phyloP scores from a whole-genome alignment of 129 eudicot species.

The Lactuca saligna region DNA sequence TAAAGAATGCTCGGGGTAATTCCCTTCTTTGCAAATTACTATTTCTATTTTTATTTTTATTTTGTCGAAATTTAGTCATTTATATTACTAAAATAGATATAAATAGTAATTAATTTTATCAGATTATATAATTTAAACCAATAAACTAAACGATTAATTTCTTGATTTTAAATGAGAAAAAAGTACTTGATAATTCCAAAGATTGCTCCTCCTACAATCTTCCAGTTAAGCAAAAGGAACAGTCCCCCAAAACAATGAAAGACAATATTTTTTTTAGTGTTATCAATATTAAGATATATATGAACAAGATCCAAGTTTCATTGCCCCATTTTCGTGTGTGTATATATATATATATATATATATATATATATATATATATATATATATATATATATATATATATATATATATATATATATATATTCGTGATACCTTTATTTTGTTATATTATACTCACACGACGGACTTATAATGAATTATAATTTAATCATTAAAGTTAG shows the following conservation, averaged over 20 bases:
- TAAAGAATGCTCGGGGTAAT: too few species aligned
- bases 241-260: slow-evolving; percentile 26
- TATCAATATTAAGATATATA: slow-evolving; percentile 30
- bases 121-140: neutral
- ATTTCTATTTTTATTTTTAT: too few species aligned
- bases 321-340: slow-evolving; percentile 26
- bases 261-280: neutral
- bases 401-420: too few species aligned
- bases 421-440: too few species aligned
- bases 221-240: slow-evolving; percentile 23
- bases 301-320: slow-evolving; percentile 40
- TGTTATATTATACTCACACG: too few species aligned
- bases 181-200: slow-evolving; percentile 22
- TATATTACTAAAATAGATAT: too few species aligned
- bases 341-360: neutral
- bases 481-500: too few species aligned
- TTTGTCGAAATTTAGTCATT: neutral
- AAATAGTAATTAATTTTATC: neutral
- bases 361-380: slow-evolving; percentile 4
- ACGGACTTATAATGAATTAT: too few species aligned
- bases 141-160: neutral
- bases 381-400: slow-evolving; percentile 1
- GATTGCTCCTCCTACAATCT: slow-evolving; percentile 15
- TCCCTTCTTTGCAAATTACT: neutral
- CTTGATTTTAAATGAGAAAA: neutral